Evolutionary conservation across 495 filamentous ascomycete genomes (phyloP), one percentile per base, ranked within the genome.

Genomic region (Penicillium robsamsonii): DNA sequence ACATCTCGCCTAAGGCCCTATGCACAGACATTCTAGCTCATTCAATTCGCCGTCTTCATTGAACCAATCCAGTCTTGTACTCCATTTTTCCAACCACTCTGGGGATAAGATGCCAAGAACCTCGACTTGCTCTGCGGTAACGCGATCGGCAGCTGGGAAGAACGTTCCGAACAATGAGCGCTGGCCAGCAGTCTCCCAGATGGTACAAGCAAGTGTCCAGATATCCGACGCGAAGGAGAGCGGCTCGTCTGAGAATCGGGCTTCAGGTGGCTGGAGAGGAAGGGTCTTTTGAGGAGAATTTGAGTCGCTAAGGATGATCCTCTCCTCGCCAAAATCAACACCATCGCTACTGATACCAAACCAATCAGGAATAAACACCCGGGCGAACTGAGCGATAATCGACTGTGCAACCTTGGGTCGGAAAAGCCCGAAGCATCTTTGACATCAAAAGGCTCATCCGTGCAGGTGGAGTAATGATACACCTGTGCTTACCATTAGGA

Each of bases 151-250:
- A 33, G 58, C 58, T 8, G 59, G 59, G 7, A 24, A 48, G 50
- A 63, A 63, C 0, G 53, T 46, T 2, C 67, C 61, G 55, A 70
- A 72, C 24, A 73, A 53, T 24, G 64, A 64, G 10, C 63, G 58
- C 15, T 68, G 56, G 42, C 66, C 64, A 46, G 70, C 50, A 48
- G 73, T 64, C 31, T 68, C 70, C 55, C 62, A 70, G 20, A 72
- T 62, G 10, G 57, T 63, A 50, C 66, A 69, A 20, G 65, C 70
- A 44, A 70, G 68, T 18, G 66, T 66, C 66, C 69, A 73, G 18
- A 70, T 64, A 20, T 75, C 70, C 1, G 56, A 60, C 31, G 64
- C n/a, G 53, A 69, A 69, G 10, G 66, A 68, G 30, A 70, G 64
- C 3, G 65, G 59, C 30, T 58, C 50, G 8, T 69, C 52, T 11